These are phyloP conservation scores for Aspergillus funiculosus DNA, from an alignment of 495 filamentous ascomycete species.

Conservation along the genomic window DNA sequence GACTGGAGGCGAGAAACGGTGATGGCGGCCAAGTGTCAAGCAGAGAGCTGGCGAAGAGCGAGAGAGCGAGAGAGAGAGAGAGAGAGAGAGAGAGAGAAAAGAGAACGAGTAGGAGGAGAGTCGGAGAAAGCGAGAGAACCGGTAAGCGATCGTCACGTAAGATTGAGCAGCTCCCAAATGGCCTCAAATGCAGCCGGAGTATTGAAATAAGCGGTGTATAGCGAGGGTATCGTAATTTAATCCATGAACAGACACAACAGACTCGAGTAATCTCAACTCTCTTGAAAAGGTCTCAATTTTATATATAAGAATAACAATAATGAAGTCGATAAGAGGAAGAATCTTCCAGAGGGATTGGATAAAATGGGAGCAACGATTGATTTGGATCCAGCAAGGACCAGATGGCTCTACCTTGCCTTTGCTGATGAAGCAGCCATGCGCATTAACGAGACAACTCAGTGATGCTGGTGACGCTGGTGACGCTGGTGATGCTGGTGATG, in stretches of 20 bases:
- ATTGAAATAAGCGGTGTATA: background rate
- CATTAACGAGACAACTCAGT: slow-evolving; percentile 1
- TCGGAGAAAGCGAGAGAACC: background rate
- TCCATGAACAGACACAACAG: no score
- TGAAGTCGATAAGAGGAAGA: no score
- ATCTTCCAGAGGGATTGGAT: no score
- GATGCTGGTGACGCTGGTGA: no score
- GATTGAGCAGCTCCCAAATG: slow-evolving; percentile 1
- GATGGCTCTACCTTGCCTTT: slow-evolving; percentile 7
- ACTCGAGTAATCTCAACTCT: no score
- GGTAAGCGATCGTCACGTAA: slow-evolving; percentile 5
- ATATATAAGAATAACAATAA: no score
- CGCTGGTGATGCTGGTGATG: background rate
- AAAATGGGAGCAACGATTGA: background rate
- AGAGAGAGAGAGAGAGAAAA: background rate
- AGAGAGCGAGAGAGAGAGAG: background rate
- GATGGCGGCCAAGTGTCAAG: slow-evolving; percentile 5
- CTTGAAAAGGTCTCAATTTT: background rate
- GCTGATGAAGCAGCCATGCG: background rate
- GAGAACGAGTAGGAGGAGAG: slow-evolving; percentile 4
- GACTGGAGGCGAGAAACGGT: background rate
- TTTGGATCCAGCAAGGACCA: slow-evolving; percentile 6
- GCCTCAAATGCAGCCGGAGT: background rate
- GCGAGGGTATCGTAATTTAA: background rate
- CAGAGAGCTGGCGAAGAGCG: background rate